These are phyloP conservation scores for Fusarium verticillioides DNA, from an alignment of 2,329 filamentous ascomycete species.

Conservation along the genomic window DNA sequence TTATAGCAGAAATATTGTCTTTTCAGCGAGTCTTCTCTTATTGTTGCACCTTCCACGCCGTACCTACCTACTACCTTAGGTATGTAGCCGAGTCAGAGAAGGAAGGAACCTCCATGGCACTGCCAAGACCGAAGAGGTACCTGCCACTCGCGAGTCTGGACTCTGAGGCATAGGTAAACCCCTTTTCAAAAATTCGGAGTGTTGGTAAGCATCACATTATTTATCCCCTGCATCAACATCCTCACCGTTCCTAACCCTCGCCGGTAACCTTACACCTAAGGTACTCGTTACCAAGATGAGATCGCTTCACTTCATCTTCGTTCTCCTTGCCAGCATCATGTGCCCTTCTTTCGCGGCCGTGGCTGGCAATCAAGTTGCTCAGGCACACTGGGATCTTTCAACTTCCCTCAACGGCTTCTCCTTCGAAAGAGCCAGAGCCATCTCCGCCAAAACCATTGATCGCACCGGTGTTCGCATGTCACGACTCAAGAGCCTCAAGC, in stretches of 20 bases:
- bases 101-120: neutral
- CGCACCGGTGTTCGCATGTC: constrained; percentile 47
- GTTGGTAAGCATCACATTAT: neutral
- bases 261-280: neutral
- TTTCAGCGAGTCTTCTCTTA: neutral
- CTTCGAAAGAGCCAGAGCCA: constrained; percentile 50
- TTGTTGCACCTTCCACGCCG: constrained; percentile 12
- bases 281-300: constrained; percentile 1
- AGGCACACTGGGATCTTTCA: constrained; percentile 47
- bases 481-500: constrained; percentile 48
- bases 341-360: constrained; percentile 2
- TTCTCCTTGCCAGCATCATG: neutral
- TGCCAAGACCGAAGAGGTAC: neutral
- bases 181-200: neutral
- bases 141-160: neutral
- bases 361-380: neutral
- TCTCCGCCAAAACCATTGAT: constrained; percentile 44
- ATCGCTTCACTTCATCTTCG: neutral
- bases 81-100: neutral
- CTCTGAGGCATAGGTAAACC: neutral
- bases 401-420: constrained; percentile 52
- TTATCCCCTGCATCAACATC: neutral
- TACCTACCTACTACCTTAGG: no score
- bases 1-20: neutral
- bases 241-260: neutral